Evolutionary conservation across 1,139 yeast genomes (phyloP), one percentile per base, ranked within the genome.

Genomic region (Chernovozyma sophiae-reginae): DNA sequence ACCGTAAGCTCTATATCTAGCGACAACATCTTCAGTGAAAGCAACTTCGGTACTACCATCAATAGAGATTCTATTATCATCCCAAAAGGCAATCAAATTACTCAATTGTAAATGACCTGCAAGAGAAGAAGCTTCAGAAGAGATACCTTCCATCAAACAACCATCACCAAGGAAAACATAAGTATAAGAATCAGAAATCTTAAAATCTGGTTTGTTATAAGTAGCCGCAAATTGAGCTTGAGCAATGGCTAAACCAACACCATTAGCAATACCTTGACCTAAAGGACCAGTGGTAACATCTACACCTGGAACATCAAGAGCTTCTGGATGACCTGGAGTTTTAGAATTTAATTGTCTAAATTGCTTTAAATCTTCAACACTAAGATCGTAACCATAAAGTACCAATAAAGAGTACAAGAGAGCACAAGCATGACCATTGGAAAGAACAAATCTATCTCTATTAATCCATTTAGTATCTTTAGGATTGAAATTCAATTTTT

Each of bases 261-360:
- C 97, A 63, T 90, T 90, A 56, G 85, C 76, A 55, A 92, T 78
- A 81, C 99, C 99, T 73, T 92, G 99, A 62, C 99, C 99, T 56
- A 92, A 79, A 44, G 99, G 98, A 65, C 99, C 99, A 45, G 98
- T 90, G 65, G 98, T 90, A 57, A 90, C 96, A 62, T 94, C 98
- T 42, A 89, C 81, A 60, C 97, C 98, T 41, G 95, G 90, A 48
- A 77, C 77, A 53, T 78, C 84, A 39, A 55, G 46, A 43, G 65
- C 72, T 72, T 92, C 97, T 38, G 98, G 98, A 72, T 92, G 98
- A 53, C 98, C 98, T 38, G 98, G 98, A 47, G 96, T 85, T 70
- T 81, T 83, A 48, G 97, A 90, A 60, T 76, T 74, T 55, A 90
- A 68, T 68, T 87, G 95, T 77, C 99, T 86, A 73, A 92, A 92